Base-by-base conservation (phyloP, 2,329 filamentous ascomycete genomes). In the Pestalotiopsis sp. region DNA sequence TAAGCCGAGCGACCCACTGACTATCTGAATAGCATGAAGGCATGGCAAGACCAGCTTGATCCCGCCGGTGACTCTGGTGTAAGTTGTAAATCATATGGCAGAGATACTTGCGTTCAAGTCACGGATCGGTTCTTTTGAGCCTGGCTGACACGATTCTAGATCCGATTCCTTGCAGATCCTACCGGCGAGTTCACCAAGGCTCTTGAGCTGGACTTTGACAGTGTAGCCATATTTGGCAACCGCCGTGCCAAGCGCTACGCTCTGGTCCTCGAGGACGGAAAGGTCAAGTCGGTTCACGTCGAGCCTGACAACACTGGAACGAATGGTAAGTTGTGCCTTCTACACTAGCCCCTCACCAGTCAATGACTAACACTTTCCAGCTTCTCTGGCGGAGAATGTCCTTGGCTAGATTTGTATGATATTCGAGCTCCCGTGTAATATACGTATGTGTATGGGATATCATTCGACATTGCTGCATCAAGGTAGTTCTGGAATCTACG, bases 241-340 rank as follows among this genome's bases (percentile, higher is more conserved):
- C 83, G 88, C 73, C 89, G 95, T 71, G 92, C 92, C 81, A 97
- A 97, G 89, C 89, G 95, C 64, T 98, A 97, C 76, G 94, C 92
- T 22, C 84, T 97, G 66, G 86, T 94, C 64, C 84, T 97, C 65
- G 90, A 97, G 82, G 83, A 97, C 74, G 94, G 95, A 72, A 94
- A 93, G 81, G 92, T 98, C 74, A 91, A 91, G 81, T 88, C 91
- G 75, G 87, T 91, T 22, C 89, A 94, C 74, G 88, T 97, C 65
- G 95, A 98, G 85, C 91, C 94, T 11, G 94, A 98, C 80, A 94
- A 92, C 82, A 96, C 92, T 52, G 93, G 94, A 40, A 87, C 94
- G 62, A 85, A 91, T 72, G 91, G 93, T 94, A 83, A 80, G 85
- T 75, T 65, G 30, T 35, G 13, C 48, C 59, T 44, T 11, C 20